Base-by-base conservation (phyloP, 768 basidiomycete genomes). In the Leccinum imitatum region DNA sequence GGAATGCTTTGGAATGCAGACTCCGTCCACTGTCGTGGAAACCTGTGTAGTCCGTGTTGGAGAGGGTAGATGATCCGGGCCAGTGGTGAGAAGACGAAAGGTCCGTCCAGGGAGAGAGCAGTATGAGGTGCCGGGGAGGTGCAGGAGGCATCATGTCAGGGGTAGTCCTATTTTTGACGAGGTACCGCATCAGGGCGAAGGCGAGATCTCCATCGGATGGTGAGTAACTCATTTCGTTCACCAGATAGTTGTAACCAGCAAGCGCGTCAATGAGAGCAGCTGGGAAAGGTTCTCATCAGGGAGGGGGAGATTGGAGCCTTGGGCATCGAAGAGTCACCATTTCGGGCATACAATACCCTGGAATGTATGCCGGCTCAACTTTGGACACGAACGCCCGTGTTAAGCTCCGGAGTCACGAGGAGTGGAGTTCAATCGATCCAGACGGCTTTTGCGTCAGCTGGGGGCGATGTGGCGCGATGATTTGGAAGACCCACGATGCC, bases 91-190 rank as follows among this genome's bases (percentile, higher is more conserved):
- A 80, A 6, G 59, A 66, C 23, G 54, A 54, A 31, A 84, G 62
- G 63, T 88, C 86, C n/a, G 66, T 64, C 82, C 82, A 84, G 0
- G 87, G 84, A 1, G 84, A 85, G 41, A 84, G 75, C 4, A 85
- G 73, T 44, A 88, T 65, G 2, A 88, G 73, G 3, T 76, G 76
- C 10, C 78, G 77, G 1, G 84, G 82, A 39, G 77, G 78, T 11
- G 71, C 67, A 4, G 81, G 82, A n/a, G 84, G 61, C 5, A 71
- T 68, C 0, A 39, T 27, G 13, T 62, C 30, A 9, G 71, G 55
- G 3, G 72, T 57, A 30, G 66, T 67, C 31, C 74, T 73, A 70
- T 85, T 72, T 60, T 85, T 82, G 17, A 82, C 74, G 25, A 91
- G 80, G 63, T 87, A 87, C 4, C 85, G 84, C 9, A 77, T 80